Evolutionary conservation across 2,329 filamentous ascomycete genomes (phyloP).

Genomic region (Fusarium duplospermum): DNA sequence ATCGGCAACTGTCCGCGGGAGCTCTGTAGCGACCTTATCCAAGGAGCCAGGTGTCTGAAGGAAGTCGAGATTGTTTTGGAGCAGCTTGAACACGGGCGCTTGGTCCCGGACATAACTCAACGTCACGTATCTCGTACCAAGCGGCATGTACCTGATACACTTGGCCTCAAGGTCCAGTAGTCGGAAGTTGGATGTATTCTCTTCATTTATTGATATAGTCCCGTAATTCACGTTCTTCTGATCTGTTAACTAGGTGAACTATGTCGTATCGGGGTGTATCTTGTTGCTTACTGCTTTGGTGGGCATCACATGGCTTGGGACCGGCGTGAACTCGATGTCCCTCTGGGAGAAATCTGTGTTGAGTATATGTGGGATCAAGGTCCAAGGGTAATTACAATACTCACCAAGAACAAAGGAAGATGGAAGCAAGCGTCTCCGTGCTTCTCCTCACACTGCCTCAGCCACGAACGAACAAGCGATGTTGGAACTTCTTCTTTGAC

Average conservation of each 20-base stretch:
- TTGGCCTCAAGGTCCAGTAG: slow-evolving; percentile 3
- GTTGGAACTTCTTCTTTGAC: neutral
- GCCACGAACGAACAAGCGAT: slow-evolving; percentile 2
- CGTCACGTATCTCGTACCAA: neutral
- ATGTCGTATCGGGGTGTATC: neutral
- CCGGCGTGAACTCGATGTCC: neutral
- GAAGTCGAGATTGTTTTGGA: neutral
- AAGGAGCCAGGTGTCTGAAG: neutral
- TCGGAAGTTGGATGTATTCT: slow-evolving; percentile 9
- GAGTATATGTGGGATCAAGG: neutral
- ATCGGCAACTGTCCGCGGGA: slow-evolving; percentile 4
- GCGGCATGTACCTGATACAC: slow-evolving; percentile 2
- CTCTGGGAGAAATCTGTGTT: neutral
- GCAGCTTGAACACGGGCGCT: neutral
- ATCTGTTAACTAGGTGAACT: neutral
- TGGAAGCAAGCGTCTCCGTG: slow-evolving; percentile 11
- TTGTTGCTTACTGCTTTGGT: neutral
- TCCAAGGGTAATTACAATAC: neutral
- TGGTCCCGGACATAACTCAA: neutral
- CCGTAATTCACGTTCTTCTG: neutral
- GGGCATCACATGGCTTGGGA: neutral
- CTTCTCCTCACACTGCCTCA: neutral
- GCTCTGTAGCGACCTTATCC: neutral
- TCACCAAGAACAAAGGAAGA: slow-evolving; percentile 5
- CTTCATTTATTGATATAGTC: neutral